These are phyloP conservation scores for Turnera subulata DNA, from an alignment of 345 rosid genomes.

Conservation along the genomic window DNA sequence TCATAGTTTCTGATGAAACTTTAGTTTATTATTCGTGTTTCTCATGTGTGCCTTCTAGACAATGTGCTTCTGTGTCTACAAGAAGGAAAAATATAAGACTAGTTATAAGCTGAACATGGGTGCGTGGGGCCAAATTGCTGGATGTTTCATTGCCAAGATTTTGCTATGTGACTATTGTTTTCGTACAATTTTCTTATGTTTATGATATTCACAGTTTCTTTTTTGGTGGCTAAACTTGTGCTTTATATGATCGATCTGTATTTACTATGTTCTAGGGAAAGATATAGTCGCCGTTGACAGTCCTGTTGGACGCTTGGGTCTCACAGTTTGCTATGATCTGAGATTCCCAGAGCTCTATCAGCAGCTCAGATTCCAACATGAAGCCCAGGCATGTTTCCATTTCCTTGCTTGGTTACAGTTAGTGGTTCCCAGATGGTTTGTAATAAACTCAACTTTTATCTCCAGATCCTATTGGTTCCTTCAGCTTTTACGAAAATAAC, in stretches of 20 bases:
- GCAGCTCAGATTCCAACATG: slow-evolving; percentile 72
- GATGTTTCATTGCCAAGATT: too few relatives aligned
- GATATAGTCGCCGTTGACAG: slow-evolving; percentile 70
- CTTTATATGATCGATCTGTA: slow-evolving; percentile 5
- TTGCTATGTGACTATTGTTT: neutral
- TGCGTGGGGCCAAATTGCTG: too few relatives aligned
- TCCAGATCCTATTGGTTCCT: slow-evolving; percentile 77
- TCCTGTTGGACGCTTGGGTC: slow-evolving; percentile 77
- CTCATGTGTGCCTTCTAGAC: too few relatives aligned
- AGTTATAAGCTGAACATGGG: too few relatives aligned
- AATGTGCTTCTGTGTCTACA: too few relatives aligned
- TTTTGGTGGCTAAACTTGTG: neutral
- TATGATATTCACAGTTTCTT: neutral
- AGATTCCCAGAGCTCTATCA: slow-evolving; percentile 92
- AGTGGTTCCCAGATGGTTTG: too few relatives aligned
- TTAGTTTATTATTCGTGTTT: too few relatives aligned
- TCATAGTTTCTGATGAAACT: too few relatives aligned
- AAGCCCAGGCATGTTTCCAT: slow-evolving; percentile 55
- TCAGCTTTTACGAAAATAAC: slow-evolving; percentile 86
- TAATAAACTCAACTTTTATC: too few relatives aligned
- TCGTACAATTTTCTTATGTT: neutral
- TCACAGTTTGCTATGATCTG: slow-evolving; percentile 86
- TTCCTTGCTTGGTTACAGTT: neutral
- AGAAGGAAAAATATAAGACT: too few relatives aligned
- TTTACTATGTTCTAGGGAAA: slow-evolving; percentile 40